These are phyloP conservation scores for Barnettozyma populi DNA, from an alignment of 805 yeast genomes.

Conservation along the genomic window DNA sequence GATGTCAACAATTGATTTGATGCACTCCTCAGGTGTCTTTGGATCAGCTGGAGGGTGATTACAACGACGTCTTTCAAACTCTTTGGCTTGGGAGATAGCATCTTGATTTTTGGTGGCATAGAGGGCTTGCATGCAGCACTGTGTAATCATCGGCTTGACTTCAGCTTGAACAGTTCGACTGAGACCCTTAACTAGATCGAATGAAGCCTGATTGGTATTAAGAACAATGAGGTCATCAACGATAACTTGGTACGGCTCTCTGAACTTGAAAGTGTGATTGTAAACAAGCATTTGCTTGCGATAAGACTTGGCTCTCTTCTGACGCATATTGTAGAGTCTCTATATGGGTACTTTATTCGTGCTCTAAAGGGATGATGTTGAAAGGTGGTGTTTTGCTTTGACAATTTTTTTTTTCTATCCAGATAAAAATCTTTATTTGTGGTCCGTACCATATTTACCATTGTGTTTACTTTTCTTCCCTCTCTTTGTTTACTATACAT, in stretches of 20 bases:
- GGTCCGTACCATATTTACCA: not conserved
- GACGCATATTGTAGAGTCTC: constrained; percentile 58
- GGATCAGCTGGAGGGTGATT: constrained; percentile 68
- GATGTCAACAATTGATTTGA: constrained; percentile 60
- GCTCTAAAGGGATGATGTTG: not conserved
- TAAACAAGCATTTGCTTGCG: constrained; percentile 88
- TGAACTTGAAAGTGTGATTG: constrained; percentile 80
- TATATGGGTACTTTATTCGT: not conserved
- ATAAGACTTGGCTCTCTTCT: constrained; percentile 91
- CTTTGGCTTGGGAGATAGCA: constrained; percentile 77
- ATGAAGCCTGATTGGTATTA: constrained; percentile 60
- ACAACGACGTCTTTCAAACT: constrained; percentile 88
- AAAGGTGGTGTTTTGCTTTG: too few species aligned
- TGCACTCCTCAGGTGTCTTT: constrained; percentile 67
- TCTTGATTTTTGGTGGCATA: constrained; percentile 66
- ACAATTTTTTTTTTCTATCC: not conserved
- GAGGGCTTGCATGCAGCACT: constrained; percentile 86
- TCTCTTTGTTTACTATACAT: not conserved
- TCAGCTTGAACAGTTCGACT: constrained; percentile 79
- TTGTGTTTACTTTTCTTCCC: not conserved
- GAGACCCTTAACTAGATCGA: constrained; percentile 77
- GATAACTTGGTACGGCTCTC: constrained; percentile 88
- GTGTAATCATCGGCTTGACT: constrained; percentile 87
- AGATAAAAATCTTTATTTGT: not conserved
- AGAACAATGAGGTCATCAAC: constrained; percentile 77